phyloP scores from a whole-genome alignment of 805 yeast species.

The Starmera caribaea region DNA sequence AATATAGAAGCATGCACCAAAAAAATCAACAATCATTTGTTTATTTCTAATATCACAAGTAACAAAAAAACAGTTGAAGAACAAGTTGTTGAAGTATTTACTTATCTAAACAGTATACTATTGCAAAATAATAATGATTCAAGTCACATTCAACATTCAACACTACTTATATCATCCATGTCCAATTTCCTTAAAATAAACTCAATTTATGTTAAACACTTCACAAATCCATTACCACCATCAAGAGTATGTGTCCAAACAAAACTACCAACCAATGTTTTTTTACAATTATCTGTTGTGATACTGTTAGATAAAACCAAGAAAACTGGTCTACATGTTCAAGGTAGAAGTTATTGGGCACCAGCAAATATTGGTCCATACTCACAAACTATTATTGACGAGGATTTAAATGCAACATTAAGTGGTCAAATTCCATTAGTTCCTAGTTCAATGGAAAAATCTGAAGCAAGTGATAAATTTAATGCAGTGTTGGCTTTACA shows the following conservation, averaged over 20 bases:
- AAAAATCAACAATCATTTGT: constrained; percentile 22
- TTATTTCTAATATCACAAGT: constrained; percentile 33
- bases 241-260: constrained; percentile 81
- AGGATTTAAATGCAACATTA: constrained; percentile 41
- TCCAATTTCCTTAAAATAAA: constrained; percentile 52
- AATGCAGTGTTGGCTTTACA: constrained; percentile 57
- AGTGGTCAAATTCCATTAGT: constrained; percentile 90
- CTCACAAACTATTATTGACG: constrained; percentile 67
- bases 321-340: constrained; percentile 77
- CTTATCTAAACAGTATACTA: constrained; percentile 29
- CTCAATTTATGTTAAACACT: constrained; percentile 43
- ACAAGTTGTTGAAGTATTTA: constrained; percentile 44
- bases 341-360: constrained; percentile 95
- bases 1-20: constrained; percentile 5
- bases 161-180: constrained; percentile 60
- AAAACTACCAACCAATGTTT: constrained; percentile 24
- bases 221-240: constrained; percentile 66
- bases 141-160: constrained; percentile 46
- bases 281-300: constrained; percentile 53
- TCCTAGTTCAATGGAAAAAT: constrained; percentile 58
- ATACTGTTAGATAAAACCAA: constrained; percentile 24
- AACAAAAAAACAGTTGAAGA: constrained; percentile 19
- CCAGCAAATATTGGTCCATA: constrained; percentile 98
- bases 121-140: constrained; percentile 21
- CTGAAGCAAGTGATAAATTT: constrained; percentile 12